A percentile compares a stretch with the other conserved stretches of the same genome.
phyloP scores from a whole-genome alignment of 2,329 filamentous ascomycete species.

The Pleomassaria siparia region DNA sequence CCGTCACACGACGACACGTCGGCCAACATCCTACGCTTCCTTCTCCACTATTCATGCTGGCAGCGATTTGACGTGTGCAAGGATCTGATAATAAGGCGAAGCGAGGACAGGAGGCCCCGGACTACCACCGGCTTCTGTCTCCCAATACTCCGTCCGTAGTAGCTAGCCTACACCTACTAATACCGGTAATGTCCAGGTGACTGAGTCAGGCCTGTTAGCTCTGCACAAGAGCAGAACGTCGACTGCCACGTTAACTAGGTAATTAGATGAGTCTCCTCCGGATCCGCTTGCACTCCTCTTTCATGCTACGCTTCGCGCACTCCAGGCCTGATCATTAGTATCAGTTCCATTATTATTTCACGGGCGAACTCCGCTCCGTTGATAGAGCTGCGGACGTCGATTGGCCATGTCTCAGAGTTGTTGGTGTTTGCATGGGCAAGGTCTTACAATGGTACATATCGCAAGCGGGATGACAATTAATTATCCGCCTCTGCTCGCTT shows the following conservation, averaged over 20 bases:
- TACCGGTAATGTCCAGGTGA: no score
- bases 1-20: neutral
- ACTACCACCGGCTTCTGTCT: neutral
- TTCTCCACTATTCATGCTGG: no score
- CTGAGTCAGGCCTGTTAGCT: no score
- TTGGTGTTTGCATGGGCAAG: constrained; percentile 13
- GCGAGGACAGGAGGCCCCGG: neutral
- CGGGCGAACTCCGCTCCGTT: constrained; percentile 19
- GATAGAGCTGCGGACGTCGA: constrained; percentile 10
- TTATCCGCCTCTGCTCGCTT: constrained; percentile 16
- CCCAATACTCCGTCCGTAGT: neutral
- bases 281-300: constrained; percentile 1
- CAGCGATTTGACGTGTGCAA: neutral
- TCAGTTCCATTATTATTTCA: neutral
- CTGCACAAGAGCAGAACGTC: neutral
- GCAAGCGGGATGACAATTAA: constrained; percentile 12
- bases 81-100: constrained; percentile 2
- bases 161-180: no score
- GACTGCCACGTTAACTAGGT: neutral
- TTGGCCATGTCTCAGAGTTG: constrained; percentile 33
- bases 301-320: neutral
- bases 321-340: constrained; percentile 3
- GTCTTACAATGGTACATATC: no score
- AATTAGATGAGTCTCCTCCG: constrained; percentile 7
- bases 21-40: no score